phyloP scores from a whole-genome alignment of 805 yeast species.

The Kuraishia molischiana region DNA sequence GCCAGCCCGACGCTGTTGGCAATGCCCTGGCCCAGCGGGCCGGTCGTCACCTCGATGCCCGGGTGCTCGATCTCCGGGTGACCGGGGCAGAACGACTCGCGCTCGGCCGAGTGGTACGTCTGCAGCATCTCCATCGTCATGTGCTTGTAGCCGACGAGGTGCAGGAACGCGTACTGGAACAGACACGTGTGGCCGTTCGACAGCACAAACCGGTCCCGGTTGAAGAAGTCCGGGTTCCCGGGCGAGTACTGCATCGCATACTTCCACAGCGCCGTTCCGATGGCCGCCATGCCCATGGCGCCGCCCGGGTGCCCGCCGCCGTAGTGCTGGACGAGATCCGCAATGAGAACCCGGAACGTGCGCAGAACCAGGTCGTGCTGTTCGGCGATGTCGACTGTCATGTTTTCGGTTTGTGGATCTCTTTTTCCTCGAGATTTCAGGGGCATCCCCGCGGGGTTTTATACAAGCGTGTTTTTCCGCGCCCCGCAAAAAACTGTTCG shows the following conservation, averaged over 20 bases:
- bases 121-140: conserved; percentile 24
- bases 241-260: conserved; percentile 21
- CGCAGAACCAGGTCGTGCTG: conserved; percentile 18
- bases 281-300: conserved; percentile 31
- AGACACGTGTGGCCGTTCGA: conserved; percentile 28
- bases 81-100: conserved; percentile 23
- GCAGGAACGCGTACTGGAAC: conserved; percentile 19
- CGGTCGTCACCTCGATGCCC: conserved; percentile 28
- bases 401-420: neutral
- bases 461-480: too few relatives aligned
- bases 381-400: neutral
- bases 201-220: conserved; percentile 26
- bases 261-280: conserved; percentile 26
- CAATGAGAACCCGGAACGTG: conserved; percentile 21
- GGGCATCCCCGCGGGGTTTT: too few relatives aligned
- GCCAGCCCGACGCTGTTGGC: conserved; percentile 30
- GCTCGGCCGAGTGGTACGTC: conserved; percentile 19
- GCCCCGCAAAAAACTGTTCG: too few relatives aligned
- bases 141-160: conserved; percentile 21
- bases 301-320: conserved; percentile 39
- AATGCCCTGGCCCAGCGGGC: conserved; percentile 33
- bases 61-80: conserved; percentile 30
- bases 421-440: too few relatives aligned
- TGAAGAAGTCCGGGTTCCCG: conserved; percentile 20
- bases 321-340: conserved; percentile 22